Percentiles rank a stretch among this genome's conserved stretches.
These are phyloP conservation scores for Vitellaria paradoxa DNA, from an alignment of 179 eudicot species.

Conservation along the genomic window DNA sequence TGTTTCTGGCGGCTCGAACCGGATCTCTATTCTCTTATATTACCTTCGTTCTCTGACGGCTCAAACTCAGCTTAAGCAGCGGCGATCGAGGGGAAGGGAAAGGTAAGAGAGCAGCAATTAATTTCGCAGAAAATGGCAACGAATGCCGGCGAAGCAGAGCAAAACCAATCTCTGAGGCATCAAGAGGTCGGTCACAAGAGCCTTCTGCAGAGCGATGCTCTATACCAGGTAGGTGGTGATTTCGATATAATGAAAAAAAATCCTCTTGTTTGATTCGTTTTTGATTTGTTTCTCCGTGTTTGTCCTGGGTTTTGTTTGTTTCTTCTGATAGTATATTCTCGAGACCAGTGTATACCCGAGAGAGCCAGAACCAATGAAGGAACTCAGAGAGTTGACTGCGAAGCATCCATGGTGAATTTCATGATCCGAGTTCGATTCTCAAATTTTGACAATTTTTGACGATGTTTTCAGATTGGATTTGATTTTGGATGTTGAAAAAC, in stretches of 20 bases:
- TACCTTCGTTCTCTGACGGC: background rate
- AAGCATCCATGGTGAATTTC: constrained; percentile 76
- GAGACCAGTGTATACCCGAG: constrained; percentile 93
- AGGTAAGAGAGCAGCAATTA: background rate
- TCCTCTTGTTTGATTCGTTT: background rate
- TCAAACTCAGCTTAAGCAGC: constrained; percentile 12
- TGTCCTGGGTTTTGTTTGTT: background rate
- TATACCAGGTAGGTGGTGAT: constrained; percentile 57
- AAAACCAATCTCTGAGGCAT: constrained; percentile 40
- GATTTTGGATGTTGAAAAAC: constrained; percentile 3
- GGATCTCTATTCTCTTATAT: constrained; percentile 21
- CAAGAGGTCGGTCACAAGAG: constrained; percentile 92
- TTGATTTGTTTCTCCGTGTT: background rate
- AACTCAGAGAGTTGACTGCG: constrained; percentile 80
- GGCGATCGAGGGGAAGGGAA: background rate
- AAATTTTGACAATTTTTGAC: no score
- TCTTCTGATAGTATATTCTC: constrained; percentile 59
- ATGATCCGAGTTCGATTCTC: background rate
- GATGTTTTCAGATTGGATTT: background rate
- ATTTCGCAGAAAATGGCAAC: constrained; percentile 32
- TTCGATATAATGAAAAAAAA: background rate
- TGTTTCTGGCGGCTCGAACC: constrained; percentile 24
- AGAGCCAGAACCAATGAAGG: constrained; percentile 87
- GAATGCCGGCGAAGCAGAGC: constrained; percentile 19
- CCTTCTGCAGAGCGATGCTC: constrained; percentile 85